Evolutionary conservation across 2,329 filamentous ascomycete genomes (phyloP), one percentile per base, ranked within the genome.

Genomic region (Fonsecaea monophora): DNA sequence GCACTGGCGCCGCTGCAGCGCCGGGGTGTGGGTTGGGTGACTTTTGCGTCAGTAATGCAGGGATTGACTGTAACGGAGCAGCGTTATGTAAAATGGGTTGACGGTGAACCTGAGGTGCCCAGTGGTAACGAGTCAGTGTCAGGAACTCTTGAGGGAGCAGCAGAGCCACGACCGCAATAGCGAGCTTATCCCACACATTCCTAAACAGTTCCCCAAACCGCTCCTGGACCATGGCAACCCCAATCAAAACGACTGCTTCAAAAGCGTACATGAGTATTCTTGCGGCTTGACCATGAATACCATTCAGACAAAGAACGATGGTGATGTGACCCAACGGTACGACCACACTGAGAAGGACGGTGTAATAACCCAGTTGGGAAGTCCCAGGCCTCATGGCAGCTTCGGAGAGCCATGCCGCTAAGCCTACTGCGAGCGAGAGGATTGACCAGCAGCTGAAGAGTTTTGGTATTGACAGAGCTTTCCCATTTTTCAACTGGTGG

Each of bases 171-270:
- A 56, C 56, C 3, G 65, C 67, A 40, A 72, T 70, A 4, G 64
- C 69, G 21, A 71, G 25, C 45, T 72, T 72, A 38, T 71, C 70
- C 70, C 70, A 72, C 13, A 72, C 62, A 53, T 68, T 62, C 25
- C 60, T 25, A 25, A 67, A 64, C 30, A 61, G 65, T 4, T 66
- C 65, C 10, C 64, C 64, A 45, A 67, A 66, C 13, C 15, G 42
- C 1, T 65, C 66, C 10, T 60, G 61, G 18, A 65, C 37, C 54
- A 68, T 56, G 15, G 65, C 63, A 25, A 70, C 32, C 1, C 50
- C 64, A 2, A 66, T 59, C 63, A 70, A 54, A 1, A 67, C n/a
- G 34, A 15, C 38, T 34, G 62, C 64, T 63, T 72, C 68, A 7
- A 66, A 2, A 8, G 35, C 37, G 42, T 65, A 67, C 12, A 67